Evolutionary conservation across 2,329 filamentous ascomycete species (phyloP).

Genomic region (Hysterium pulicare): DNA sequence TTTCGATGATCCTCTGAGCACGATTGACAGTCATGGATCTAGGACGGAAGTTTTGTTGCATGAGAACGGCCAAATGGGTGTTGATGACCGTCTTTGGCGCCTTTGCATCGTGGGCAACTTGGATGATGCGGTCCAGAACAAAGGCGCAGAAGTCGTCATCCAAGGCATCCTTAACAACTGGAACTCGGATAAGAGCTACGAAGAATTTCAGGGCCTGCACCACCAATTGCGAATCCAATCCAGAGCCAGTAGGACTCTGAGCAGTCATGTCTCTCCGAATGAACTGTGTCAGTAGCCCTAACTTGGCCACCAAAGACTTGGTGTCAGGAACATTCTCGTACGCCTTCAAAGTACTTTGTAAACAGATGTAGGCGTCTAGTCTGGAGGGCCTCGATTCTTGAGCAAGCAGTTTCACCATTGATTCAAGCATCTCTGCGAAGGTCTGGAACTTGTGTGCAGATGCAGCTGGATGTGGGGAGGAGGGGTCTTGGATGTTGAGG

Average conservation of each 20-base stretch:
- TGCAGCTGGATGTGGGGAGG: slow-evolving; percentile 33
- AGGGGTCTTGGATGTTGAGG: slow-evolving; percentile 12
- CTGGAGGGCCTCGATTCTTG: slow-evolving; percentile 68
- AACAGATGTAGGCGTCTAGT: slow-evolving; percentile 80
- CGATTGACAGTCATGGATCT: slow-evolving; percentile 72
- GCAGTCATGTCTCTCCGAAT: slow-evolving; percentile 76
- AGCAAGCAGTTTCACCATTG: slow-evolving; percentile 75
- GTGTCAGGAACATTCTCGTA: slow-evolving; percentile 71
- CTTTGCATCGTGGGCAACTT: slow-evolving; percentile 64
- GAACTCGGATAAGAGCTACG: slow-evolving; percentile 71
- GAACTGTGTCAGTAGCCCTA: slow-evolving; percentile 74
- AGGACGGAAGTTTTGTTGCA: slow-evolving; percentile 71
- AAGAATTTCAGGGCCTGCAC: slow-evolving; percentile 77
- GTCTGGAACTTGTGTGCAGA: slow-evolving; percentile 52
- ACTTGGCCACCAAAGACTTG: slow-evolving; percentile 58
- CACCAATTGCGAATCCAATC: slow-evolving; percentile 65
- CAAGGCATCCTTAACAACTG: slow-evolving; percentile 66
- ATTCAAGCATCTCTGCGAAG: slow-evolving; percentile 79
- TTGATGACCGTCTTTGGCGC: slow-evolving; percentile 75
- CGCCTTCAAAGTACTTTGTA: slow-evolving; percentile 71
- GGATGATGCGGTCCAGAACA: slow-evolving; percentile 76
- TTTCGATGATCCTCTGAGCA: slow-evolving; percentile 65
- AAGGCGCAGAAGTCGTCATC: slow-evolving; percentile 76
- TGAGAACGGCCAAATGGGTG: slow-evolving; percentile 75
- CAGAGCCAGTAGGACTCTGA: slow-evolving; percentile 52